Conservation (phyloP, 257 asterid genomes). For the Knoxia roxburghii region DNA sequence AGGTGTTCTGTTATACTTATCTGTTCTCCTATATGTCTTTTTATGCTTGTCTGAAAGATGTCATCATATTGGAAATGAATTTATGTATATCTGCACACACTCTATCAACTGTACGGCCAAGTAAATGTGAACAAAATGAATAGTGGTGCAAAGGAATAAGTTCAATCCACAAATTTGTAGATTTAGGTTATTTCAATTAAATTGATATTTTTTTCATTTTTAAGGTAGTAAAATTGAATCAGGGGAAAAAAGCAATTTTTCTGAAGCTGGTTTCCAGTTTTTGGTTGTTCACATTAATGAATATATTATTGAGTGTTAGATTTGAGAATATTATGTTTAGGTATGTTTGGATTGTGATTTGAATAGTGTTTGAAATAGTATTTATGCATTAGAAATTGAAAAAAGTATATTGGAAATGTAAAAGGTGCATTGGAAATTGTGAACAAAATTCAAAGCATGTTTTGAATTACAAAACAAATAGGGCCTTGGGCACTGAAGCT, state of each 20-base stretch:
- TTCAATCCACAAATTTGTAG: not conserved
- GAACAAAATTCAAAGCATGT: too few species aligned
- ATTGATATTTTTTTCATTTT: not conserved
- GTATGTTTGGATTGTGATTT: too few species aligned
- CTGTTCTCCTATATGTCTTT: too few species aligned
- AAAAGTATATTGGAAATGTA: too few species aligned
- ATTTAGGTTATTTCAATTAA: not conserved
- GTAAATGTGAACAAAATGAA: not conserved
- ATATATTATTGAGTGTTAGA: not conserved
- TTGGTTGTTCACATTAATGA: not conserved
- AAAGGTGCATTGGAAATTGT: too few species aligned
- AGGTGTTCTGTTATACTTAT: conserved; percentile 1
- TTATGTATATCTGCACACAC: not conserved
- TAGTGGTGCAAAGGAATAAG: not conserved
- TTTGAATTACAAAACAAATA: too few species aligned
- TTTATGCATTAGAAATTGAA: too few species aligned
- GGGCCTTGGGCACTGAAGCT: too few species aligned
- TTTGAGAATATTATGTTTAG: not conserved
- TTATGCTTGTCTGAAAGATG: not conserved
- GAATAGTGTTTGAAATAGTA: too few species aligned
- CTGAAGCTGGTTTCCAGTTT: not conserved
- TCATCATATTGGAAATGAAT: not conserved
- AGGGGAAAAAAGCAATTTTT: not conserved
- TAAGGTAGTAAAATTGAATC: not conserved
- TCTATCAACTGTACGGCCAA: not conserved